phyloP scores from a whole-genome alignment of 352 stramenopile species.

The Phytophthora lateralis region DNA sequence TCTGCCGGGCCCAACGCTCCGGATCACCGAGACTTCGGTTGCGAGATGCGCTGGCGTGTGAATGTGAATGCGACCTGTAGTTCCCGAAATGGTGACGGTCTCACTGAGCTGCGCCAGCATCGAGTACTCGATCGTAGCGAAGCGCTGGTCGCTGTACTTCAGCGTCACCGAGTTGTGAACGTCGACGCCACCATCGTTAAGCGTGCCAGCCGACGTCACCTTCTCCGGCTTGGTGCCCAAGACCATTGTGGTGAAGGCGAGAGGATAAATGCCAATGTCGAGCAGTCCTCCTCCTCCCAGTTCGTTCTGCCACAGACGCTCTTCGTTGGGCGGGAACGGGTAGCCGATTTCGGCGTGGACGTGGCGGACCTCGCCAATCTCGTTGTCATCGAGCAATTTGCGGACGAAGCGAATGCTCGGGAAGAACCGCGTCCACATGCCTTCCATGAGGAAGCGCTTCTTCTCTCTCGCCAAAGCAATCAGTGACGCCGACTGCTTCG shows the following conservation, averaged over 20 bases:
- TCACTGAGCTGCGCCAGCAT: conserved; percentile 67
- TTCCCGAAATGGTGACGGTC: conserved; percentile 76
- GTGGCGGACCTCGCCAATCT: conserved; percentile 73
- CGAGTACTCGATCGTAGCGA: conserved; percentile 72
- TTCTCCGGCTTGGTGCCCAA: conserved; percentile 55
- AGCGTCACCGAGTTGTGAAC: conserved; percentile 70
- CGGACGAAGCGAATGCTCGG: conserved; percentile 66
- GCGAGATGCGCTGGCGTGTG: conserved; percentile 63
- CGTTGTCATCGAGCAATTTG: conserved; percentile 52
- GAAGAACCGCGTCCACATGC: conserved; percentile 90
- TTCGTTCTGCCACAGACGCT: conserved; percentile 68
- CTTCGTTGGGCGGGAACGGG: conserved; percentile 46
- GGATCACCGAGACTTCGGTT: conserved; percentile 52
- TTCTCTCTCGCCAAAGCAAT: conserved; percentile 66
- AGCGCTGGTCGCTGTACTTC: conserved; percentile 57
- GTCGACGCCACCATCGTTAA: conserved; percentile 49
- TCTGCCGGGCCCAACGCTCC: conserved; percentile 36
- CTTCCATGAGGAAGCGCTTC: conserved; percentile 84
- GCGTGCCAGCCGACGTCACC: conserved; percentile 35
- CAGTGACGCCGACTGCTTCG: conserved; percentile 71
- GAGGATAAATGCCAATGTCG: conserved; percentile 80
- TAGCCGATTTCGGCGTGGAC: conserved; percentile 79
- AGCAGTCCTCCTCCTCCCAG: conserved; percentile 78
- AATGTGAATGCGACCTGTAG: conserved; percentile 71
- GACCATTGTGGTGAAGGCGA: conserved; percentile 71